Evolutionary conservation across 2,329 filamentous ascomycete genomes (phyloP).

Genomic region (Cercospora janseana): DNA sequence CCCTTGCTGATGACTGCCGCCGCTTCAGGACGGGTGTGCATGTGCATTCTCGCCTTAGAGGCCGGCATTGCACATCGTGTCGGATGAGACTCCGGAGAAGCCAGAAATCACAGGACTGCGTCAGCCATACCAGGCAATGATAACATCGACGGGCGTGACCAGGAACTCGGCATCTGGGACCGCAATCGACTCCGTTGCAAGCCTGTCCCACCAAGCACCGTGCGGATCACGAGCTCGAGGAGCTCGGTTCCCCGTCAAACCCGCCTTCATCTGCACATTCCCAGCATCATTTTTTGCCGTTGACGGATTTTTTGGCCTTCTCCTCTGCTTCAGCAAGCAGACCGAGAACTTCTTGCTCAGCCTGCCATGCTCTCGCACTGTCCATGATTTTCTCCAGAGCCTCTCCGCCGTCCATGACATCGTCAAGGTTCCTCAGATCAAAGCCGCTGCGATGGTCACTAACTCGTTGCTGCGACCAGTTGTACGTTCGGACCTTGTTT

Average conservation of each 20-base stretch:
- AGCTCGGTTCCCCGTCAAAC: neutral
- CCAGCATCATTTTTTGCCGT: conserved; percentile 4
- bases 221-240: no score
- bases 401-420: conserved; percentile 74
- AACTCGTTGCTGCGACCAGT: conserved; percentile 73
- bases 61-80: no score
- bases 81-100: no score
- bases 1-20: no score
- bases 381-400: conserved; percentile 73
- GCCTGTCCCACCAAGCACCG: no score
- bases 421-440: conserved; percentile 75
- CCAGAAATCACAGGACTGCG: no score
- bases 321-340: conserved; percentile 45
- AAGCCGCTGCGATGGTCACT: conserved; percentile 83
- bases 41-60: no score
- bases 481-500: conserved; percentile 94
- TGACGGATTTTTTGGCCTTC: conserved; percentile 20
- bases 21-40: no score
- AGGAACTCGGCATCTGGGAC: no score
- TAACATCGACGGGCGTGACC: no score
- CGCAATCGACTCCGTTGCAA: no score
- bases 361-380: conserved; percentile 73
- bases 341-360: conserved; percentile 69
- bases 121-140: no score
- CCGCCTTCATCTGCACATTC: neutral